Base-by-base conservation (phyloP, 495 filamentous ascomycete species). In the Penicillium cataractarum region DNA sequence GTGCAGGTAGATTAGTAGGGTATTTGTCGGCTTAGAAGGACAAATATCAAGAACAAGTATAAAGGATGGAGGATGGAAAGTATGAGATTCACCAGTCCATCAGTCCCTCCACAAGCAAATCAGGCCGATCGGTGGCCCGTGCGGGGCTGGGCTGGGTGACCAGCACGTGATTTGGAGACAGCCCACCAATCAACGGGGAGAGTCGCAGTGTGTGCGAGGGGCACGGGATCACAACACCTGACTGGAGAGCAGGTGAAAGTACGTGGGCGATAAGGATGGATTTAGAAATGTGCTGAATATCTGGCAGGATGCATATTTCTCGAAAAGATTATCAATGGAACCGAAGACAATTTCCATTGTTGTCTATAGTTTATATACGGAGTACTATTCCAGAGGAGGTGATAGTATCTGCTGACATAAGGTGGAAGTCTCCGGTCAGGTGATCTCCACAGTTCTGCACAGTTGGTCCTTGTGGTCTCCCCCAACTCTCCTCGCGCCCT, bases 221-320 rank as follows among this genome's bases (percentile, higher is more conserved):
- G 74, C 79, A 80, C 77, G 78, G 77, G 78, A 78, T 72, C 62
- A 48, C 56, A 65, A 70, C 78, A 79, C 76, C 75, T 82, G 78
- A 80, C 70, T n/a, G 71, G 15, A 24, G 24, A 46, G 42, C 19
- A 24, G 42, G 24, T 22, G 9, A 46, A 46, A 46, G 42, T 46
- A 46, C 42, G 21, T 4, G 42, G 19, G 42, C 21, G 29, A 52
- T 26, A 17, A 32, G n/a, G 26, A 6, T 29, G 49, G 19, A 32
- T 19, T 52, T 52, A 49, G 19, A 48, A 40, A 26, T 33, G 27
- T 55, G 42, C 1, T 26, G 26, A 35, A 51, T 48, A 15, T 39
- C 1, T 17, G 3, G 15, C 15, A 27, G 22, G 27, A 24, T 4
- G 6, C 7, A 5, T 0, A 8, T 1, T 9, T 8, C 4, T 8